Conservation (phyloP, 768 basidiomycete species). For the Cystofilobasidium bisporidii region DNA sequence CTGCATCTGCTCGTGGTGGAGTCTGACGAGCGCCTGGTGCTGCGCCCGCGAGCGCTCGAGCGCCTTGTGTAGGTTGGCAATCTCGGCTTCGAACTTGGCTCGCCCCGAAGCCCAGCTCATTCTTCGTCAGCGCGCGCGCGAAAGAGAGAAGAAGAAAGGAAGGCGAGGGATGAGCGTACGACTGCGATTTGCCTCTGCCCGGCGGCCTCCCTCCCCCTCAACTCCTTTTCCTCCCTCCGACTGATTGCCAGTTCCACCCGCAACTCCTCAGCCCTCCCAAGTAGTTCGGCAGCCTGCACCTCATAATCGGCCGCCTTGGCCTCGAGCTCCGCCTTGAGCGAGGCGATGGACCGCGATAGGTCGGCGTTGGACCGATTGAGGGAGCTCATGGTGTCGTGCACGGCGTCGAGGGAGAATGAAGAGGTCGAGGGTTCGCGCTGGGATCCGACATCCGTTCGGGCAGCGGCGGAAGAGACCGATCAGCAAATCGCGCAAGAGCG, state of each 20-base stretch:
- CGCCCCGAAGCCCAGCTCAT: too few species aligned
- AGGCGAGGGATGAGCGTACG: background rate
- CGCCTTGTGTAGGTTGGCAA: constrained; percentile 15
- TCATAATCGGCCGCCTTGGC: constrained; percentile 19
- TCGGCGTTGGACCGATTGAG: constrained; percentile 16
- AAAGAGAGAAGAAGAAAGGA: background rate
- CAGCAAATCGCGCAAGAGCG: too few species aligned
- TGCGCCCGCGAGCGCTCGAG: constrained; percentile 8
- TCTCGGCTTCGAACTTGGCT: constrained; percentile 24
- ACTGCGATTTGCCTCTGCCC: constrained; percentile 16
- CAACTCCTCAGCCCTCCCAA: constrained; percentile 21
- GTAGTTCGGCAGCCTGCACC: constrained; percentile 8
- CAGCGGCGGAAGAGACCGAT: too few species aligned
- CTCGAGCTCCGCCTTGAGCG: constrained; percentile 22
- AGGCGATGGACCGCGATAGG: constrained; percentile 13
- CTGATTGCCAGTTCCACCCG: background rate
- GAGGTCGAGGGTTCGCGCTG: constrained; percentile 15
- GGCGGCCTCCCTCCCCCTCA: constrained; percentile 15
- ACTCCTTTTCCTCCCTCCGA: constrained; percentile 24
- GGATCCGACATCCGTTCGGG: too few species aligned
- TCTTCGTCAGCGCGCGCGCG: too few species aligned
- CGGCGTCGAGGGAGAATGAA: background rate
- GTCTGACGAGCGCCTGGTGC: constrained; percentile 18
- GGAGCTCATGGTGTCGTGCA: constrained; percentile 14
- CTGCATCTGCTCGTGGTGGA: constrained; percentile 23